phyloP scores from a whole-genome alignment of 106 monocot genomes.

The Apostasia ramifera region DNA sequence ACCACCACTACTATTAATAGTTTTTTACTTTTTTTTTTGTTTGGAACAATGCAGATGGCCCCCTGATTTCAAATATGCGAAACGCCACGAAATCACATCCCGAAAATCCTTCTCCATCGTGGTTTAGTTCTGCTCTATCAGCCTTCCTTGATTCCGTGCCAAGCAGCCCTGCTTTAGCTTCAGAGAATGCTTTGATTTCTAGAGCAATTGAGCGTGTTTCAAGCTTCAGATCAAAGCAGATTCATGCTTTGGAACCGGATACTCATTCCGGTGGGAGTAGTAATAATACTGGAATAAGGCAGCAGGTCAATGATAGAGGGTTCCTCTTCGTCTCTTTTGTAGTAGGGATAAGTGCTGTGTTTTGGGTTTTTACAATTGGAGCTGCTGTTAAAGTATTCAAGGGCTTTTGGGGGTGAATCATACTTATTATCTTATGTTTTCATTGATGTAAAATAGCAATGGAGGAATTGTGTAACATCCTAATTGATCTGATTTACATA shows the following conservation, averaged over 20 bases:
- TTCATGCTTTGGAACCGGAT: not conserved
- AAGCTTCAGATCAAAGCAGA: conserved; percentile 48
- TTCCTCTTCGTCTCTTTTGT: conserved; percentile 69
- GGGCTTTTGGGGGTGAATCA: conserved; percentile 42
- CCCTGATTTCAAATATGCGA: too few relatives aligned
- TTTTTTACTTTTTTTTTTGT: too few relatives aligned
- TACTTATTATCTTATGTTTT: not conserved
- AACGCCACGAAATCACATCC: not conserved
- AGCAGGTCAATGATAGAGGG: conserved; percentile 19
- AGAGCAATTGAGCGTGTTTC: conserved; percentile 66
- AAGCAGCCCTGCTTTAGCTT: conserved; percentile 70
- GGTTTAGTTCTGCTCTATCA: conserved; percentile 43
- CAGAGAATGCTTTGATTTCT: conserved; percentile 50
- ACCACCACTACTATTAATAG: too few relatives aligned
- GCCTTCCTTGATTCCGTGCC: conserved; percentile 68
- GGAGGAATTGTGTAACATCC: not conserved
- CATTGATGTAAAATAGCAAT: not conserved
- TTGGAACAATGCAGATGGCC: too few relatives aligned
- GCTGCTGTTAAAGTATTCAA: conserved; percentile 32
- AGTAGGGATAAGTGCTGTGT: conserved; percentile 50
- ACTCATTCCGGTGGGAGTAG: not conserved
- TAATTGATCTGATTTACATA: too few relatives aligned
- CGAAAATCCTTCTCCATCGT: conserved; percentile 25
- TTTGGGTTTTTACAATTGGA: conserved; percentile 63
- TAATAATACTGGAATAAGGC: conserved; percentile 6